These are phyloP conservation scores for Alternaria gansuensis DNA, from an alignment of 2,329 filamentous ascomycete species.

Conservation along the genomic window DNA sequence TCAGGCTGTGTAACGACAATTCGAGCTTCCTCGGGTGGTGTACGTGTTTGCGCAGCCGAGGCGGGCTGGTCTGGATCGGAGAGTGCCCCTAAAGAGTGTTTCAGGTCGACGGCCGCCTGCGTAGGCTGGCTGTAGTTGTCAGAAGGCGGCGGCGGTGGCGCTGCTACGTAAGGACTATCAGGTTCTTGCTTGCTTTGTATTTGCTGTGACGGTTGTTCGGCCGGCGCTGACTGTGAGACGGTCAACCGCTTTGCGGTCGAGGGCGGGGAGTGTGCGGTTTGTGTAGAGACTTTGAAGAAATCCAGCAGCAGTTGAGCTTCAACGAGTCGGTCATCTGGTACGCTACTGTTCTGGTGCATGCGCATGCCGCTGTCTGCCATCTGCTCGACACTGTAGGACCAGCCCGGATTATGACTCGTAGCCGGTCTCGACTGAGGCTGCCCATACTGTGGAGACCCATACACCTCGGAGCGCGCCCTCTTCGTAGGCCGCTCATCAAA, in stretches of 20 bases:
- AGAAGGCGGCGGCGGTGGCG: constrained; percentile 17
- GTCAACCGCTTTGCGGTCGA: constrained; percentile 44
- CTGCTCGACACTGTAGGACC: constrained; percentile 53
- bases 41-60: constrained; percentile 50
- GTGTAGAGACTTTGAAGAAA: constrained; percentile 50
- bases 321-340: constrained; percentile 50
- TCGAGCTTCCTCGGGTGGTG: constrained; percentile 51
- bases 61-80: constrained; percentile 17
- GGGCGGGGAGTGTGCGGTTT: constrained; percentile 40
- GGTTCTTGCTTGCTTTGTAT: constrained; percentile 20
- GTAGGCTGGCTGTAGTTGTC: constrained; percentile 20
- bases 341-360: constrained; percentile 47
- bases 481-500: constrained; percentile 64
- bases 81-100: constrained; percentile 24
- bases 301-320: constrained; percentile 59
- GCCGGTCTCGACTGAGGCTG: constrained; percentile 54
- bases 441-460: constrained; percentile 55
- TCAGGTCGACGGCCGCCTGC: constrained; percentile 28
- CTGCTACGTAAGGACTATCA: constrained; percentile 20
- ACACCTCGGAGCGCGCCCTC: constrained; percentile 67
- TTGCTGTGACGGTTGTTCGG: constrained; percentile 19
- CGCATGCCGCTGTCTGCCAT: constrained; percentile 47
- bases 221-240: constrained; percentile 32
- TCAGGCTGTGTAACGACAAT: constrained; percentile 22
- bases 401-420: constrained; percentile 57